phyloP scores from a whole-genome alignment of 2,329 filamentous ascomycete species.

The Massarina eburnea region DNA sequence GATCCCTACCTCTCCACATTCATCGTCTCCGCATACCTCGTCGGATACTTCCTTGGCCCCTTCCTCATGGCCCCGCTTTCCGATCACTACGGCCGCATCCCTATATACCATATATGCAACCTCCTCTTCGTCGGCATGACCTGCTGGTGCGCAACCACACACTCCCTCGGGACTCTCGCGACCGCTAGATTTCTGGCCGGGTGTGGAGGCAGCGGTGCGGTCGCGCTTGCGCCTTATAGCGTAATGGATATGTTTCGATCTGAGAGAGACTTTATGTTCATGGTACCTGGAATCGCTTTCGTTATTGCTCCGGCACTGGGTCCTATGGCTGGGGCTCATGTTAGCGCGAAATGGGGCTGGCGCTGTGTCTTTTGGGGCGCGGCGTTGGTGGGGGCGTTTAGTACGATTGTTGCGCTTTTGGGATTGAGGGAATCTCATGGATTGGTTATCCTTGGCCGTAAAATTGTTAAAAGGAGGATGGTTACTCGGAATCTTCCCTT shows the following conservation, averaged over 20 bases:
- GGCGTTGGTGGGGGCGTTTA: constrained; percentile 27
- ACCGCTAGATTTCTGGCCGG: constrained; percentile 50
- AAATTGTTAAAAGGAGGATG: background rate
- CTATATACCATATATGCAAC: constrained; percentile 41
- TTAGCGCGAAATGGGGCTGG: constrained; percentile 48
- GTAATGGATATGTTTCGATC: constrained; percentile 23
- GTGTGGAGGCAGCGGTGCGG: constrained; percentile 39
- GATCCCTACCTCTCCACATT: constrained; percentile 1
- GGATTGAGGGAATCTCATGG: background rate
- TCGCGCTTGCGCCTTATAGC: constrained; percentile 51
- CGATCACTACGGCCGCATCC: constrained; percentile 58
- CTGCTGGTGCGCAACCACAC: constrained; percentile 44
- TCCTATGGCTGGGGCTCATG: constrained; percentile 37
- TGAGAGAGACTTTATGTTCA: constrained; percentile 34
- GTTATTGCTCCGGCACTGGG: constrained; percentile 39
- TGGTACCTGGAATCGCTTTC: background rate
- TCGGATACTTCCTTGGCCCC: constrained; percentile 63
- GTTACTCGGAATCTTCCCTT: background rate
- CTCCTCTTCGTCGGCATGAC: constrained; percentile 42
- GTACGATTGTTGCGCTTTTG: background rate
- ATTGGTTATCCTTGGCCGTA: background rate
- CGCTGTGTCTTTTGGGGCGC: constrained; percentile 52
- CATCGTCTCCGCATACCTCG: constrained; percentile 30
- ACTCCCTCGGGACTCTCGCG: constrained; percentile 48
- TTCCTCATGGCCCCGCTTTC: constrained; percentile 62